Evolutionary conservation across 371 early-diverging fungal species (phyloP), one percentile per base, ranked within the genome.

Genomic region (Circinella umbellata): DNA sequence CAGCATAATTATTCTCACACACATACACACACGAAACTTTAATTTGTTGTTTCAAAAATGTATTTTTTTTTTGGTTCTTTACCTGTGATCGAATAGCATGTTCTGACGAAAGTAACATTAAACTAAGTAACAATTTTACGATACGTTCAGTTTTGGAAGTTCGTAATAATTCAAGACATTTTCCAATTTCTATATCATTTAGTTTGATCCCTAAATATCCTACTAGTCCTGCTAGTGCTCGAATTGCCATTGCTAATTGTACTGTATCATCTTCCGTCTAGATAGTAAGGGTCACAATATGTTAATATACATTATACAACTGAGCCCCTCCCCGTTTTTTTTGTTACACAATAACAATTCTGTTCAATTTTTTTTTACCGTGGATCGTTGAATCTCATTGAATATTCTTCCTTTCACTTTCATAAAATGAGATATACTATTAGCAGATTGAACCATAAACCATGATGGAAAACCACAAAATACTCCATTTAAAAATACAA

Each of bases 151-250:
- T 63, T 36, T 68, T 48, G 6, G 84, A 62, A 11, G 64, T 51
- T 18, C 65, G 68, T 34, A 81, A 64, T 15, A 80, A 4, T 49
- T 67, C 62, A 18, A 80, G 38, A 47, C 78, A 76, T 0, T 72
- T 20, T 11, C 55, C 46, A 11, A 76, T 67, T 42, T 84, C 80
- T 5, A 61, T 18, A 47, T 81, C 79, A 5, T 63, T 66, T 17
- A 81, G 53, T 38, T 78, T 80, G 5, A 84, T 76, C 10, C 84
- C 82, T 66, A 84, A 74, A 61, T 74, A 84, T 3, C 78, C 83
- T 1, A 76, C 67, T 3, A 83, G 63, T 1, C 83, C 83, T 39
- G 73, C 71, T 18, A 83, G 48, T 42, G 75, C 83, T n/a, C 84
- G 75, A 14, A 84, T 60, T 36, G 79, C 64, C 39, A 69, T 65